Percentiles rank a stretch among this genome's conserved stretches.
phyloP scores from a whole-genome alignment of 805 yeast genomes.

The Vanderwaltozyma yarrowii region DNA sequence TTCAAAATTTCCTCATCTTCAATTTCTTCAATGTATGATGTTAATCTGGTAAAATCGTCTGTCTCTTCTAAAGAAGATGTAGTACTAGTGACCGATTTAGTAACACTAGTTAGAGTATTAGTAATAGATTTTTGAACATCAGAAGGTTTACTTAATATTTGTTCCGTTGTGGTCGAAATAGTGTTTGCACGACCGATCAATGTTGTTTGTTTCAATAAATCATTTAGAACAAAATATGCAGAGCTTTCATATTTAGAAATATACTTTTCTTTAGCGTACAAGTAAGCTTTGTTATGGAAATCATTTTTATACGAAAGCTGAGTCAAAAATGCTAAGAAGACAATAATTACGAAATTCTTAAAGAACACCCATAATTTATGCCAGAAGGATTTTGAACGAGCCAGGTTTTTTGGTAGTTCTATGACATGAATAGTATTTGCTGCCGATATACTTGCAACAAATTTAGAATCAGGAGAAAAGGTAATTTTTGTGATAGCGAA shows the following conservation, averaged over 20 bases:
- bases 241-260: slow-evolving; percentile 6
- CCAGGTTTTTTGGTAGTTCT: slow-evolving; percentile 43
- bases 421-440: slow-evolving; percentile 62
- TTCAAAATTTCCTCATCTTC: too few species aligned
- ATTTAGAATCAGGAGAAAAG: slow-evolving; percentile 58
- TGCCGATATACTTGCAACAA: slow-evolving; percentile 65
- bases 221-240: slow-evolving; percentile 7
- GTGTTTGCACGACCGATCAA: slow-evolving; percentile 1
- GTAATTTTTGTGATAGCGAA: slow-evolving; percentile 69
- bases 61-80: too few species aligned
- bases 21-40: too few species aligned
- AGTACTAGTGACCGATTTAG: too few species aligned
- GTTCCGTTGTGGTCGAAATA: background rate
- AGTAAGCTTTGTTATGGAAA: slow-evolving; percentile 13
- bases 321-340: slow-evolving; percentile 15
- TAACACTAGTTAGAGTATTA: background rate
- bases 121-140: background rate
- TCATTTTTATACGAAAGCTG: slow-evolving; percentile 20
- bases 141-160: background rate
- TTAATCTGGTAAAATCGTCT: too few species aligned
- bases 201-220: slow-evolving; percentile 9
- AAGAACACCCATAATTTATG: slow-evolving; percentile 17
- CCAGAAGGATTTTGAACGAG: slow-evolving; percentile 25
- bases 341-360: slow-evolving; percentile 18
- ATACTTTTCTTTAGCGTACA: slow-evolving; percentile 12